Evolutionary conservation across 306 rosid species (phyloP).

Genomic region (Vicia sativa): DNA sequence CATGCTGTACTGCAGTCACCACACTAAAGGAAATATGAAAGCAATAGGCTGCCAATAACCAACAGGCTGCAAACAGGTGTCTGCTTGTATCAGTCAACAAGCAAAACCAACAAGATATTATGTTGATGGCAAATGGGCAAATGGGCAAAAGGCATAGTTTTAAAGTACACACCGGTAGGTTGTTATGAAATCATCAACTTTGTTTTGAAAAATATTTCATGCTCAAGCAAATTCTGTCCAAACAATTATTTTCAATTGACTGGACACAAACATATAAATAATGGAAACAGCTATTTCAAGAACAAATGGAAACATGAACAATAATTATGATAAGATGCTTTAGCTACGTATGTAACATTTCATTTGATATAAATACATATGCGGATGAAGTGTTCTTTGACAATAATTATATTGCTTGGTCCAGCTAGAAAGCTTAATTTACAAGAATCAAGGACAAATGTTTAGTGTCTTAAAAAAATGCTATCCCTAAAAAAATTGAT

Average conservation of each 20-base stretch:
- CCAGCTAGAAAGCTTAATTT: conserved; percentile 5
- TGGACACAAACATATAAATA: conserved; percentile 4
- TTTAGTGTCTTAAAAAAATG: not conserved
- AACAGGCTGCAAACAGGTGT: conserved; percentile 5
- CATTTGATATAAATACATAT: conserved; percentile 17
- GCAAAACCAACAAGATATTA: not conserved
- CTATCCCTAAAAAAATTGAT: not conserved
- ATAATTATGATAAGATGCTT: not conserved
- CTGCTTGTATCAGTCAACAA: not conserved
- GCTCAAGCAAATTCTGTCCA: conserved; percentile 21
- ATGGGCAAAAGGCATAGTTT: conserved; percentile 13
- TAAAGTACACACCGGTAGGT: conserved; percentile 12
- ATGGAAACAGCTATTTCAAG: not conserved
- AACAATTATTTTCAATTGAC: conserved; percentile 13
- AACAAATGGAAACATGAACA: not conserved
- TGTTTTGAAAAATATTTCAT: conserved; percentile 1
- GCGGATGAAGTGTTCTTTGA: not conserved
- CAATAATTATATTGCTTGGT: conserved; percentile 21
- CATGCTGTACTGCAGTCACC: not conserved
- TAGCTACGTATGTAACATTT: not conserved
- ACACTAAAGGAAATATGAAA: conserved; percentile 1
- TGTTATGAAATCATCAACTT: conserved; percentile 18
- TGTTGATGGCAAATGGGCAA: not conserved
- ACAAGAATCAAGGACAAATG: not conserved
- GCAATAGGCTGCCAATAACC: conserved; percentile 23